These are phyloP conservation scores for Phytopythium helicoides DNA, from an alignment of 352 stramenopile genomes.

Conservation along the genomic window DNA sequence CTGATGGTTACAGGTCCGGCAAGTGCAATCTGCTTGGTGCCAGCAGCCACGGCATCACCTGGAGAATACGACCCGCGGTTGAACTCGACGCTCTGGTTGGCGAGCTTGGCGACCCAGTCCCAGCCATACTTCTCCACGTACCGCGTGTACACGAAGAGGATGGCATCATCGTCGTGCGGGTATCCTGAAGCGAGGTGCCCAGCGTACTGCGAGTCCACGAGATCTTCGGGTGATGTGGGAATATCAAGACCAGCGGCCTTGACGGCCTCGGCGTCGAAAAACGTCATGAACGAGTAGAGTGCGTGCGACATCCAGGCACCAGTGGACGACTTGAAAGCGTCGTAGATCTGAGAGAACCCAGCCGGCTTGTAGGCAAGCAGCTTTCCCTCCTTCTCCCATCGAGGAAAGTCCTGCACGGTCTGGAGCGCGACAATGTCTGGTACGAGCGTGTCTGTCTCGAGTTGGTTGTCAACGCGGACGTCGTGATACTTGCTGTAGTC, in stretches of 20 bases:
- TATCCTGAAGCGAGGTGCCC: slow-evolving; percentile 41
- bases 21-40: too few relatives aligned
- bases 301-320: slow-evolving; percentile 37
- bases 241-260: slow-evolving; percentile 1
- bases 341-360: slow-evolving; percentile 52
- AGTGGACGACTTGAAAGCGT: slow-evolving; percentile 28
- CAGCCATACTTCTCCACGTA: too few relatives aligned
- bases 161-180: slow-evolving; percentile 46
- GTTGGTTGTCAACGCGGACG: slow-evolving; percentile 63
- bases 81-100: slow-evolving; percentile 46
- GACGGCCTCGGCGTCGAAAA: slow-evolving; percentile 24
- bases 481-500: too few relatives aligned
- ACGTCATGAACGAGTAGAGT: slow-evolving; percentile 40
- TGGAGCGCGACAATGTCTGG: slow-evolving; percentile 41
- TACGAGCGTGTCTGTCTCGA: slow-evolving; percentile 42
- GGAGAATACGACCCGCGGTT: slow-evolving; percentile 20
- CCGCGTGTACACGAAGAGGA: slow-evolving; percentile 40
- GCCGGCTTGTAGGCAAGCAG: slow-evolving; percentile 52
- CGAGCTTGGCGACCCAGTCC: too few relatives aligned
- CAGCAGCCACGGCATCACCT: too few relatives aligned
- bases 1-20: too few relatives aligned
- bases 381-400: slow-evolving; percentile 37
- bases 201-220: slow-evolving; percentile 31
- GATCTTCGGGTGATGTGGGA: slow-evolving; percentile 21
- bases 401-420: slow-evolving; percentile 53